Percentiles rank a stretch among this genome's conserved stretches.
Evolutionary conservation across 371 early-diverging fungal species (phyloP).

Genomic region (Sporodiniella umbellata): DNA sequence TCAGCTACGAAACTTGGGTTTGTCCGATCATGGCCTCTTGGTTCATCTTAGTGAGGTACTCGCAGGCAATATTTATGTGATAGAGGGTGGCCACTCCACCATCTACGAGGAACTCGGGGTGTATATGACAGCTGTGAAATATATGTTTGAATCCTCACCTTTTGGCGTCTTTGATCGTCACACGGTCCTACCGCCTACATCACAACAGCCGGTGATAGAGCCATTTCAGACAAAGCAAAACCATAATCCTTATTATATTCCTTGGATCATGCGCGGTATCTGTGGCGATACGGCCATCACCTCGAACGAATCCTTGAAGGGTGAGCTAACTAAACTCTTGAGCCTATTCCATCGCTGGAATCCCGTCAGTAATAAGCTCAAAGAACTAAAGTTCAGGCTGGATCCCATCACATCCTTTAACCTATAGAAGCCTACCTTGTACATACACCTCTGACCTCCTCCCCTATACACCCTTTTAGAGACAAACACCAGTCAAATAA

Average conservation of each 20-base stretch:
- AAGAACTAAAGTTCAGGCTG: conserved; percentile 81
- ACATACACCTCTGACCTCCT: too few species aligned
- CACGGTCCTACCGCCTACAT: background rate
- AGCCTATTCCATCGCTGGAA: conserved; percentile 76
- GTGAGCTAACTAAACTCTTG: conserved; percentile 60
- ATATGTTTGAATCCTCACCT: conserved; percentile 39
- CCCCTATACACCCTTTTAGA: too few species aligned
- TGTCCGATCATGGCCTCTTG: conserved; percentile 82
- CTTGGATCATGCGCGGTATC: conserved; percentile 89
- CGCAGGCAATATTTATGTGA: conserved; percentile 86
- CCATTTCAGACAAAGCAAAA: conserved; percentile 53
- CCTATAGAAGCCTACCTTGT: background rate
- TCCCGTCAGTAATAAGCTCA: conserved; percentile 66
- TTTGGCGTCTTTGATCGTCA: conserved; percentile 21
- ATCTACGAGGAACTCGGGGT: conserved; percentile 91
- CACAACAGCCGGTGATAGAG: conserved; percentile 22
- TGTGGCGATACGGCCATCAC: conserved; percentile 63
- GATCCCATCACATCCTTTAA: conserved; percentile 61
- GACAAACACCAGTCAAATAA: too few species aligned
- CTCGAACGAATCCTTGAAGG: conserved; percentile 46
- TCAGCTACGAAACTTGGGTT: conserved; percentile 78
- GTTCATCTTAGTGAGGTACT: conserved; percentile 83
- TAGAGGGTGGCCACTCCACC: conserved; percentile 89
- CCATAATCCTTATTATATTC: conserved; percentile 83
- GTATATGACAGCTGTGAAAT: conserved; percentile 60